Base-by-base conservation (phyloP, 2,329 filamentous ascomycete genomes). In the Stachybotrys elegans region DNA sequence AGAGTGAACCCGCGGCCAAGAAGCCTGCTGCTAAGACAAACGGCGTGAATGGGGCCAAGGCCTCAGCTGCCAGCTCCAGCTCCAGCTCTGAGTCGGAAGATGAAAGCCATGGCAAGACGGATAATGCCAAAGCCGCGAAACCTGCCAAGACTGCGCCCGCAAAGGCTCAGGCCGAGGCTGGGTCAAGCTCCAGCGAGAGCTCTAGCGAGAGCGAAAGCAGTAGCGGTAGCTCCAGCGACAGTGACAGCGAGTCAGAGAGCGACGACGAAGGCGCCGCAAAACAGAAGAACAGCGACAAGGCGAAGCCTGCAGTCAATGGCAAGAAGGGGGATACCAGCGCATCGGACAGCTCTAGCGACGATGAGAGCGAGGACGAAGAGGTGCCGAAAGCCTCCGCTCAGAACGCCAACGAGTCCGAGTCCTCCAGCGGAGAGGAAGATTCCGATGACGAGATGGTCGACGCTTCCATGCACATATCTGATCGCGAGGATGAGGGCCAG, bases 401-500 rank as follows among this genome's bases (percentile, higher is more conserved):
- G 49, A 32, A 42, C 34, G 21, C 48, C 5, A 47, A 48, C 29
- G 55, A 43, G 42, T 43, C 44, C 16, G 31, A n/a, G 4, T 50
- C 52, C 21, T 55, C 56, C 6, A 54, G 57, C 36, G 56, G 57
- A 19, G 54, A 51, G 17, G 53, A 52, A 21, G 60, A 61, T 23
- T 56, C 57, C 6, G 56, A 57, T n/a, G 52, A 58, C 13, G 57
- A 61, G 23, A 61, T 59, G 48, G 58, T 54, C 4, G 66, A 71
- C 35, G 60, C 69, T 50, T 67, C 71, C 2, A 66, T 67, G 53
- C 62, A 66, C 37, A 60, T 67, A n/a, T 52, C 57, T 19, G 57
- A 63, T 38, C 63, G 63, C 14, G 51, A 61, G 32, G 42, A 46
- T 22, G 40, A 43, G 49, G 48, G 39, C 51, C 65, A 65, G 44